A percentile compares a stretch with the other conserved stretches of the same genome.
Conservation (phyloP, 495 filamentous ascomycete genomes). For the Aspergillus cavernicola region DNA sequence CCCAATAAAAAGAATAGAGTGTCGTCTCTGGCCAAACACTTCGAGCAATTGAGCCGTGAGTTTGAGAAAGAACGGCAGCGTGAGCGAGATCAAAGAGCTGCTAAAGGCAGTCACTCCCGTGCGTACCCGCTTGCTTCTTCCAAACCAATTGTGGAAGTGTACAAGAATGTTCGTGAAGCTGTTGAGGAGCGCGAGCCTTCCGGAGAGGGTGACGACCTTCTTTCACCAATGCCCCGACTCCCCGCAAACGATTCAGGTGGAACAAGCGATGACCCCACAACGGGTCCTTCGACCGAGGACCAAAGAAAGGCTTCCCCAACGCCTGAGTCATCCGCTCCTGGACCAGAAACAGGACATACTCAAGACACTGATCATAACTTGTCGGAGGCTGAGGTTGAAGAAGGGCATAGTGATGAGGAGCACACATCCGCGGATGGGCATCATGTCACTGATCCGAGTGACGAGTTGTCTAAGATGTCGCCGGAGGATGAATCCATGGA, state of each 20-base stretch:
- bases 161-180: conserved; percentile 86
- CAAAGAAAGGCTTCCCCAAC: conserved; percentile 15
- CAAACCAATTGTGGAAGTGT: conserved; percentile 93
- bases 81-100: conserved; percentile 76
- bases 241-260: conserved; percentile 27
- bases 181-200: conserved; percentile 77
- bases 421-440: conserved; percentile 59
- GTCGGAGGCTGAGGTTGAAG: conserved; percentile 67
- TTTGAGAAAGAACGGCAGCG: conserved; percentile 92
- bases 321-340: conserved; percentile 31
- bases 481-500: conserved; percentile 56
- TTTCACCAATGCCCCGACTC: conserved; percentile 25
- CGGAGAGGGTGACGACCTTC: conserved; percentile 56
- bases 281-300: conserved; percentile 20
- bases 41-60: conserved; percentile 92
- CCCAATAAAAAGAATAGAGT: conserved; percentile 68
- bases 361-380: conserved; percentile 50
- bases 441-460: conserved; percentile 61
- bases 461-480: conserved; percentile 57
- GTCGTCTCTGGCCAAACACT: conserved; percentile 85
- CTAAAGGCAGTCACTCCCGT: conserved; percentile 73
- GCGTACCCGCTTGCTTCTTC: conserved; percentile 89
- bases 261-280: conserved; percentile 26
- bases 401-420: conserved; percentile 63
- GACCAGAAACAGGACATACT: conserved; percentile 48